Evolutionary conservation across 345 rosid species (phyloP).

Genomic region (Aquilaria sinensis): DNA sequence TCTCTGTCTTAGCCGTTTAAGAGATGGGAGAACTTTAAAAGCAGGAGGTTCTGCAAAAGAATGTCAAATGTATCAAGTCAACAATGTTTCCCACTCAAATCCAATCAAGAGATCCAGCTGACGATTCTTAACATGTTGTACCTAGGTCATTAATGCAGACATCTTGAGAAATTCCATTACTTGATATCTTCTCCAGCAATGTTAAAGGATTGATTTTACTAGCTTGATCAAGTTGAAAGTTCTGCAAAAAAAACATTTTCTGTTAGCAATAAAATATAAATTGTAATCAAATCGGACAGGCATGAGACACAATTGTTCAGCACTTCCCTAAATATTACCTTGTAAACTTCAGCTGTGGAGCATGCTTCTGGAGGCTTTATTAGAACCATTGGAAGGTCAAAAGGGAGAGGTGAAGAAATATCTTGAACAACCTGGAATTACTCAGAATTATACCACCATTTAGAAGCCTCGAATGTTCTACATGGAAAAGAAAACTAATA

Average conservation of each 20-base stretch:
- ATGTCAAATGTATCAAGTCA: slow-evolving; percentile 2
- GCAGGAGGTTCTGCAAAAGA: slow-evolving; percentile 79
- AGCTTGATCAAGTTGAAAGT: slow-evolving; percentile 56
- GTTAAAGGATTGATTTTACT: slow-evolving; percentile 65
- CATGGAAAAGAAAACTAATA: too few species aligned
- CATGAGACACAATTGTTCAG: neutral
- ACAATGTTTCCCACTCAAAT: neutral
- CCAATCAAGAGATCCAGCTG: slow-evolving; percentile 3
- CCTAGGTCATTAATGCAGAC: slow-evolving; percentile 92
- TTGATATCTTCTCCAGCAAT: slow-evolving; percentile 67
- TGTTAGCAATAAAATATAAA: slow-evolving; percentile 7
- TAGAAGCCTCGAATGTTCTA: too few species aligned
- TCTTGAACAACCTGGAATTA: slow-evolving; percentile 69
- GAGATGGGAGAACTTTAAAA: slow-evolving; percentile 85
- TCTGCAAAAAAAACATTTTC: slow-evolving; percentile 34
- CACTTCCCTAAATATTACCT: slow-evolving; percentile 34
- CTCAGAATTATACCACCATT: neutral
- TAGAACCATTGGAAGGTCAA: slow-evolving; percentile 75
- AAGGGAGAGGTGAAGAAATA: slow-evolving; percentile 66
- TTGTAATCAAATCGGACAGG: slow-evolving; percentile 5
- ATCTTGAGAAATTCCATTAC: slow-evolving; percentile 72
- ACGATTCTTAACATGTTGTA: slow-evolving; percentile 25
- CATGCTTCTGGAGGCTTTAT: slow-evolving; percentile 89
- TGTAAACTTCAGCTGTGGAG: slow-evolving; percentile 92
- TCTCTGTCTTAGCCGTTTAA: slow-evolving; percentile 75